Conservation (phyloP, 495 filamentous ascomycete species). For the Hypoxylon trugodes region DNA sequence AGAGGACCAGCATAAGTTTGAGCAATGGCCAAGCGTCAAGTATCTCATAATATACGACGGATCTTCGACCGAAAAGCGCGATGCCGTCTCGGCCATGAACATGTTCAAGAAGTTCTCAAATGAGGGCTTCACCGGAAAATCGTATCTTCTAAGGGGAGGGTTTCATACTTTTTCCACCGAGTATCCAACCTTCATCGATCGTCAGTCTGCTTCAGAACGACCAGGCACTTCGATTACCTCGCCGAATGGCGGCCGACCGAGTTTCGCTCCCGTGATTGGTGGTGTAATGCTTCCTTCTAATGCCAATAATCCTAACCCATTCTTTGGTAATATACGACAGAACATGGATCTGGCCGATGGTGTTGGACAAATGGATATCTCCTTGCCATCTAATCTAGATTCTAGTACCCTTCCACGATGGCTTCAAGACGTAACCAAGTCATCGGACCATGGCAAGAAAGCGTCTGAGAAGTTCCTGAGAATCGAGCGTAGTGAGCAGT, state of each 20-base stretch:
- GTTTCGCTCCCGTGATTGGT: constrained; percentile 79
- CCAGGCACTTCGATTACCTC: constrained; percentile 56
- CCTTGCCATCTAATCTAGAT: constrained; percentile 67
- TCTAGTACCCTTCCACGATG: constrained; percentile 73
- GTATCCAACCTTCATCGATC: constrained; percentile 60
- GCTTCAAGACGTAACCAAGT: constrained; percentile 73
- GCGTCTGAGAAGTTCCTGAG: constrained; percentile 84
- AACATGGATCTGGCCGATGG: constrained; percentile 96
- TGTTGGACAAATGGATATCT: constrained; percentile 87
- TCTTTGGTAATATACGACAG: constrained; percentile 95
- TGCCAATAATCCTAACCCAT: constrained; percentile 77
- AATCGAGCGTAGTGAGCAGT: constrained; percentile 85
- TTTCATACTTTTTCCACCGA: constrained; percentile 60
- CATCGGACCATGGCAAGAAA: constrained; percentile 74
- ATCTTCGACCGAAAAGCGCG: constrained; percentile 75
- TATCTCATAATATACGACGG: constrained; percentile 90
- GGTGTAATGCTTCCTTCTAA: constrained; percentile 83
- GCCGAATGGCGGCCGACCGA: constrained; percentile 45
- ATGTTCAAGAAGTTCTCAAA: constrained; percentile 90
- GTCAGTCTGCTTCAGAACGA: constrained; percentile 46
- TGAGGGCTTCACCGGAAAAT: constrained; percentile 81
- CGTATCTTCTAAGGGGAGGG: constrained; percentile 73
- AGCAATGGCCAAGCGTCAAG: constrained; percentile 74
- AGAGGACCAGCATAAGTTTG: constrained; percentile 75
- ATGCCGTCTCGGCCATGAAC: constrained; percentile 78